Conservation (phyloP, 306 rosid genomes). For the Coriaria nepalensis region DNA sequence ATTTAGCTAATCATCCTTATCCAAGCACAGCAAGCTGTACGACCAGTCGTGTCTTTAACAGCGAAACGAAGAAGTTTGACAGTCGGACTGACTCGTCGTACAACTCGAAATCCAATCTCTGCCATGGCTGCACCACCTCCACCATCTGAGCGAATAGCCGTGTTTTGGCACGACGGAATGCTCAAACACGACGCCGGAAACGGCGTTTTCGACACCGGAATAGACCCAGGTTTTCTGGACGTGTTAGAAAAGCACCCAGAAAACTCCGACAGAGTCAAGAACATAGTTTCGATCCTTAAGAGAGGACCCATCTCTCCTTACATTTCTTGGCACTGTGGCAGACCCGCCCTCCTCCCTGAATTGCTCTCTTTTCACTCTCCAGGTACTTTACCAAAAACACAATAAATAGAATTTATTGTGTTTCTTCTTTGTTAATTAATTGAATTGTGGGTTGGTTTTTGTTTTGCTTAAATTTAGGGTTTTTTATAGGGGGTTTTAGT, state of each 20-base stretch:
- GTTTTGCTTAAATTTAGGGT: neutral
- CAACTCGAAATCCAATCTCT: no score
- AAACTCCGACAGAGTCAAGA: constrained; percentile 65
- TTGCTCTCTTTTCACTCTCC: constrained; percentile 59
- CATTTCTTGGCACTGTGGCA: constrained; percentile 48
- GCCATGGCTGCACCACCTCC: no score
- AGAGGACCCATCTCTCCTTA: constrained; percentile 65
- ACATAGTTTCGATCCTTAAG: constrained; percentile 68
- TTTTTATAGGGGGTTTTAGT: no score
- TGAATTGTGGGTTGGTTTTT: constrained; percentile 1
- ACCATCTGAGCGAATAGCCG: constrained; percentile 16
- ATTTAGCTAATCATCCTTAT: no score
- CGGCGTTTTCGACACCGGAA: constrained; percentile 64
- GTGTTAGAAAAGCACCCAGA: constrained; percentile 85
- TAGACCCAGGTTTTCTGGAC: constrained; percentile 64
- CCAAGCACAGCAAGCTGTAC: no score
- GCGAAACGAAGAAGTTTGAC: no score
- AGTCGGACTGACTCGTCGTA: neutral
- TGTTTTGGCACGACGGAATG: constrained; percentile 80
- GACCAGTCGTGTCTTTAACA: no score
- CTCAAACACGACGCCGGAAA: constrained; percentile 47
- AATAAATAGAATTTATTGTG: no score
- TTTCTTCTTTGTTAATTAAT: neutral
- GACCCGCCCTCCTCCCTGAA: constrained; percentile 36
- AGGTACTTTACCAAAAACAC: no score